Evolutionary conservation across 1,284 basidiomycete species (phyloP), one percentile per base, ranked within the genome.

Genomic region (Xerocomus cyaneibrunnescens): DNA sequence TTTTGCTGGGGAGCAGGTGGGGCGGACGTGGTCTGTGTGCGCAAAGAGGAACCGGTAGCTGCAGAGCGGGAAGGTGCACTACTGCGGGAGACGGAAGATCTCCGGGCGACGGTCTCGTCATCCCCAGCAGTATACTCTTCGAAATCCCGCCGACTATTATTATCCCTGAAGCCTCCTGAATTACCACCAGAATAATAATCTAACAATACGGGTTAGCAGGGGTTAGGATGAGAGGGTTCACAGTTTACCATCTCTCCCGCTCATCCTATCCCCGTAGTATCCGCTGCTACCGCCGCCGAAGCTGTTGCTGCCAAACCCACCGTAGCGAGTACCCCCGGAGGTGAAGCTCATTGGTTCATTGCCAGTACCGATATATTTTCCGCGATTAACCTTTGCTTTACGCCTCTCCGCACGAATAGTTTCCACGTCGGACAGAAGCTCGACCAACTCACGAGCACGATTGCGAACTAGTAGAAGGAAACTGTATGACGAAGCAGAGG

Each of bases 101-200:
- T 73, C 17, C 74, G 65, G 12, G 43, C 34, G 34, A 73, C 28
- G 70, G 73, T 48, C 58, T 98, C 97, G 66, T 94, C 92, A 50
- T 97, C 97, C 1, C 97, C 96, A 5, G 96, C 97, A 61, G 98
- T 92, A 69, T 99, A 99, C 70, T 98, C 96, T 62, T 98, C 95
- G 63, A 84, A 96, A 39, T 77, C 76, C 50, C 77, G 76, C 37
- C 83, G 74, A 17, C 77, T 66, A 5, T 66, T 64, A 21, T 72
- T 78, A 56, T 89, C 89, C 48, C 80, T 74, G 73, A 88, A 89
- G 21, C 73, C 70, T 46, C 74, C 70, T 31, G 79, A 78, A 40
- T 77, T 76, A 3, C 76, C 79, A 27, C 78, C 74, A 21, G 74
- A 71, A 50, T 75, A 75, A 45, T 67, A 71, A 45, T 55, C 72